These are phyloP conservation scores for Maudiozyma turicensis DNA, from an alignment of 805 yeast genomes.

Conservation along the genomic window DNA sequence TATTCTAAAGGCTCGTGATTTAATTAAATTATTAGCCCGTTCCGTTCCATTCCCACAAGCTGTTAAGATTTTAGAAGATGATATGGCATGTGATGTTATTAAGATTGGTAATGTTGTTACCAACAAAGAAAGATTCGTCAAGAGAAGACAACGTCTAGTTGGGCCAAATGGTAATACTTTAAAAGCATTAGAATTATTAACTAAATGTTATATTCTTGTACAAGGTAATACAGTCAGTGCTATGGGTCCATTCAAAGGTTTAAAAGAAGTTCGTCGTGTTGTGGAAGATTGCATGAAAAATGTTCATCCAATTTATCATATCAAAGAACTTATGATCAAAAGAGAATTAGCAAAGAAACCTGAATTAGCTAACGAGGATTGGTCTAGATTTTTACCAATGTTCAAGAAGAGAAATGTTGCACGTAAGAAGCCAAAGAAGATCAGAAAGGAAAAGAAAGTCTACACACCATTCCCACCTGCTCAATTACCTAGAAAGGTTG, in stretches of 20 bases:
- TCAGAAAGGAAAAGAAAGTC: slow-evolving; percentile 52
- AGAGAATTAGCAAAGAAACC: slow-evolving; percentile 92
- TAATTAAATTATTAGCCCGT: slow-evolving; percentile 86
- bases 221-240: slow-evolving; percentile 96
- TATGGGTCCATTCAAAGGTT: slow-evolving; percentile 93
- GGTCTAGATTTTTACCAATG: slow-evolving; percentile 93
- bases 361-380: slow-evolving; percentile 88
- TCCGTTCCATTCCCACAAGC: slow-evolving; percentile 98
- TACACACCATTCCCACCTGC: slow-evolving; percentile 99
- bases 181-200: slow-evolving; percentile 87
- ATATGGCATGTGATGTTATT: slow-evolving; percentile 89
- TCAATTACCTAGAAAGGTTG: slow-evolving; percentile 93
- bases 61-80: slow-evolving; percentile 81
- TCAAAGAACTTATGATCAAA: slow-evolving; percentile 94
- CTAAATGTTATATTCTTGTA: slow-evolving; percentile 91
- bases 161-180: slow-evolving; percentile 97
- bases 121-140: slow-evolving; percentile 88
- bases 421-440: slow-evolving; percentile 73
- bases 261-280: slow-evolving; percentile 84
- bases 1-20: slow-evolving; percentile 87
- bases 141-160: slow-evolving; percentile 90
- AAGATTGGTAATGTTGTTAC: slow-evolving; percentile 85
- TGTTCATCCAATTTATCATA: slow-evolving; percentile 94
- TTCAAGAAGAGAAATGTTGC: slow-evolving; percentile 95
- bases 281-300: slow-evolving; percentile 97